A percentile compares a stretch with the other conserved stretches of the same genome.
phyloP scores from a whole-genome alignment of 345 rosid species.

The Clarkia xantiana region DNA sequence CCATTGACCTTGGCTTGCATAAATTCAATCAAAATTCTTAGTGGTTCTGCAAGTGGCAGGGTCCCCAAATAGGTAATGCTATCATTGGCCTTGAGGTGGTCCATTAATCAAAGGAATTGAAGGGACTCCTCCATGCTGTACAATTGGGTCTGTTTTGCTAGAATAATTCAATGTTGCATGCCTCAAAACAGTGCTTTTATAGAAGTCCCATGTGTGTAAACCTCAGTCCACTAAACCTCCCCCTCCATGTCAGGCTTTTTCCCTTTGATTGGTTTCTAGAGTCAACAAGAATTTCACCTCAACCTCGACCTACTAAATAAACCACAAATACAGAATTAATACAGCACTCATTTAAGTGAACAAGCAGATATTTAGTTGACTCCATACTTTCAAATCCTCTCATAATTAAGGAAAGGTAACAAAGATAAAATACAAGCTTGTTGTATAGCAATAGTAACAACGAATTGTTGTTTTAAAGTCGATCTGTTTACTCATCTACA shows the following conservation, averaged over 20 bases:
- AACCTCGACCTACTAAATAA: conserved; percentile 1
- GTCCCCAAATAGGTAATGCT: conserved; percentile 21
- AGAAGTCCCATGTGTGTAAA: conserved; percentile 18
- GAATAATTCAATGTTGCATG: conserved; percentile 35
- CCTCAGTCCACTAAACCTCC: conserved; percentile 15
- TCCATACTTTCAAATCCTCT: too few species aligned
- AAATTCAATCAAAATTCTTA: conserved; percentile 18
- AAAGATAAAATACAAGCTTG: too few species aligned
- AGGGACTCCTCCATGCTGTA: conserved; percentile 14
- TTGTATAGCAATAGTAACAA: too few species aligned
- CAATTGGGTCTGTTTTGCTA: conserved; percentile 17
- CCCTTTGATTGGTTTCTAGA: conserved; percentile 8
- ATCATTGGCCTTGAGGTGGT: conserved; percentile 28
- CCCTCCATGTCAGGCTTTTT: conserved; percentile 9
- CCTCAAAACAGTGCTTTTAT: conserved; percentile 22
- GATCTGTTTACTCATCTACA: too few species aligned
- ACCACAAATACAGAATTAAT: not conserved
- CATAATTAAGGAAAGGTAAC: too few species aligned
- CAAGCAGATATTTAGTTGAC: too few species aligned
- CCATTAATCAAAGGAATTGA: conserved; percentile 24
- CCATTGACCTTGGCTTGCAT: conserved; percentile 30
- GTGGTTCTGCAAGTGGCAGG: conserved; percentile 48
- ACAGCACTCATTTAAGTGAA: not conserved
- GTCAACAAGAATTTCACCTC: conserved; percentile 18
- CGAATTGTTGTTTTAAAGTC: too few species aligned